Evolutionary conservation across 257 asterid genomes (phyloP).

Genomic region (Thymus mandschuricus): DNA sequence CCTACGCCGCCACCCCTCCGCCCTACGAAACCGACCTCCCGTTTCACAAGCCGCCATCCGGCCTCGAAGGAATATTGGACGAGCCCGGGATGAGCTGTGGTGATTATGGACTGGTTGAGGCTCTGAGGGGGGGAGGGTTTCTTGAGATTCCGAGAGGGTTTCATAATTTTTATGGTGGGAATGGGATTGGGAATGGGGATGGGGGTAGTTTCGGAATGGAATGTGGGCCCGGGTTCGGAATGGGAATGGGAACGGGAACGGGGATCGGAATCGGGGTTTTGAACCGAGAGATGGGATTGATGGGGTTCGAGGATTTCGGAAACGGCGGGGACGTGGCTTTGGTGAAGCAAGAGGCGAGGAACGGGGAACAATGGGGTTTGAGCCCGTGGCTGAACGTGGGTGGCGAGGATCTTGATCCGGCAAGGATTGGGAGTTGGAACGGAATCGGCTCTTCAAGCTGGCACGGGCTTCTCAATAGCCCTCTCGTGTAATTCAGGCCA

Average conservation of each 20-base stretch:
- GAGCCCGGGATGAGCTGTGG: slow-evolving; percentile 8
- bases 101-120: slow-evolving; percentile 34
- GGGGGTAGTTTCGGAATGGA: slow-evolving; percentile 26
- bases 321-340: slow-evolving; percentile 11
- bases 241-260: slow-evolving; percentile 30
- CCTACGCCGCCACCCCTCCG: neutral
- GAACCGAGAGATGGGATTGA: slow-evolving; percentile 45
- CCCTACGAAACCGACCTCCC: neutral
- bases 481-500: slow-evolving; percentile 52
- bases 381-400: slow-evolving; percentile 60
- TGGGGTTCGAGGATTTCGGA: slow-evolving; percentile 40
- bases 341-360: slow-evolving; percentile 60
- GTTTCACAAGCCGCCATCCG: neutral
- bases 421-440: slow-evolving; percentile 52
- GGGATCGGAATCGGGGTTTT: slow-evolving; percentile 4
- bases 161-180: slow-evolving; percentile 44
- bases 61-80: slow-evolving; percentile 5
- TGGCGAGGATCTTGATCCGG: slow-evolving; percentile 47
- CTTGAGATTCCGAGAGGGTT: slow-evolving; percentile 48
- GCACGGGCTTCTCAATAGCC: slow-evolving; percentile 80
- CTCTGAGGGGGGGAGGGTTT: slow-evolving; percentile 43
- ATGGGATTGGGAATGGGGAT: slow-evolving; percentile 7
- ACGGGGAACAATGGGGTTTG: slow-evolving; percentile 50
- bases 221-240: slow-evolving; percentile 29
- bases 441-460: slow-evolving; percentile 56